Percentiles rank a stretch among this genome's conserved stretches.
These are phyloP conservation scores for Gracilaria gracilis DNA, from an alignment of 23 red algal species.

Conservation along the genomic window DNA sequence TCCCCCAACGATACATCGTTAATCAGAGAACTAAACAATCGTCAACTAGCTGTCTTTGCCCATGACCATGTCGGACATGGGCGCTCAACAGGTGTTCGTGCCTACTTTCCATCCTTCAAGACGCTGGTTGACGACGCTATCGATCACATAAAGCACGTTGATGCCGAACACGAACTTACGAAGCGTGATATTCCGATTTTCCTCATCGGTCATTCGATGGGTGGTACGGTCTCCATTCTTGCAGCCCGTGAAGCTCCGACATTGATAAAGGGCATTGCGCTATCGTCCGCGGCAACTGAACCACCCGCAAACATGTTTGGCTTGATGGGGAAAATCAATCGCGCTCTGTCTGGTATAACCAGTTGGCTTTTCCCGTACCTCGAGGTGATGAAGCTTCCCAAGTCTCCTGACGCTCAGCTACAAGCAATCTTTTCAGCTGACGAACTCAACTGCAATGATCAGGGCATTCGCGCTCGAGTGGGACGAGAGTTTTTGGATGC, in stretches of 20 bases:
- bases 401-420: constrained; percentile 49
- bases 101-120: constrained; percentile 72
- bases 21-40: constrained; percentile 52
- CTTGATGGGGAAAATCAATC: constrained; percentile 71
- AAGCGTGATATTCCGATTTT: constrained; percentile 64
- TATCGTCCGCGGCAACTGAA: constrained; percentile 77
- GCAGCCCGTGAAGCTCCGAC: constrained; percentile 28
- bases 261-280: constrained; percentile 47
- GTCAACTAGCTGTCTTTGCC: constrained; percentile 57
- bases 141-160: constrained; percentile 23
- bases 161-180: constrained; percentile 36
- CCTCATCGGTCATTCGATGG: constrained; percentile 87
- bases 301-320: constrained; percentile 83
- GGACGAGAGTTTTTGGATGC: constrained; percentile 78
- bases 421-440: constrained; percentile 80
- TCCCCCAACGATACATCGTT: constrained; percentile 44
- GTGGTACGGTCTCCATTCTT: constrained; percentile 70
- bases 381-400: constrained; percentile 67
- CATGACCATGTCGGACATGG: constrained; percentile 87
- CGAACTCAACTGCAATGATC: constrained; percentile 56
- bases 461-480: constrained; percentile 70
- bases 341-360: constrained; percentile 51
- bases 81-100: constrained; percentile 55
- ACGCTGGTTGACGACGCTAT: constrained; percentile 60
- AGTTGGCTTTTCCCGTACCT: constrained; percentile 60